phyloP scores from a whole-genome alignment of 1,284 basidiomycete genomes.

The Rhodotorula sp. region DNA sequence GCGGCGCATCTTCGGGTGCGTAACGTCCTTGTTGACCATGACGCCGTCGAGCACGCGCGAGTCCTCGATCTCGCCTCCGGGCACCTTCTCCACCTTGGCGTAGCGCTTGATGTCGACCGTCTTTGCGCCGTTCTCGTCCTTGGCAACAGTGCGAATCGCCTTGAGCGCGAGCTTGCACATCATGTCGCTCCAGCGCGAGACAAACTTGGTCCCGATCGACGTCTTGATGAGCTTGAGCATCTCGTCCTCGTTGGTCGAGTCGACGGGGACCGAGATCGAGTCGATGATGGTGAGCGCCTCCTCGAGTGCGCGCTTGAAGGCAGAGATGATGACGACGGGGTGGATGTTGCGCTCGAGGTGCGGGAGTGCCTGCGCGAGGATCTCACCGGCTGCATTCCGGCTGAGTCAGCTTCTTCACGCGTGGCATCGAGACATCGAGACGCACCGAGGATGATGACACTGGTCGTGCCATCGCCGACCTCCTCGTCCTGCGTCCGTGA shows the following conservation, averaged over 20 bases:
- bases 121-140: constrained; percentile 63
- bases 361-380: constrained; percentile 89
- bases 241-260: constrained; percentile 79
- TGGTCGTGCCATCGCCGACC: constrained; percentile 96
- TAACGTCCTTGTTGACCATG: constrained; percentile 99
- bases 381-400: constrained; percentile 77
- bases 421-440: constrained; percentile 1
- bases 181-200: constrained; percentile 91
- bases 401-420: background rate
- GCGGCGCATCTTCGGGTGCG: constrained; percentile 94
- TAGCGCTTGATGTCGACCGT: constrained; percentile 98
- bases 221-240: constrained; percentile 98
- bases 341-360: constrained; percentile 95
- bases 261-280: constrained; percentile 83
- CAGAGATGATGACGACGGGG: constrained; percentile 97
- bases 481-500: constrained; percentile 97
- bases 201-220: constrained; percentile 99
- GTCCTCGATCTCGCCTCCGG: constrained; percentile 95
- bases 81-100: constrained; percentile 94
- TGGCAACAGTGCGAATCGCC: constrained; percentile 73
- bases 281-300: constrained; percentile 87
- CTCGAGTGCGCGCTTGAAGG: constrained; percentile 92
- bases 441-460: constrained; percentile 92
- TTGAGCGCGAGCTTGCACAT: constrained; percentile 95
- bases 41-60: constrained; percentile 84